Percentiles rank a stretch among this genome's conserved stretches.
Conservation (phyloP, 2,329 filamentous ascomycete species). For the Dactylellina leptospora region DNA sequence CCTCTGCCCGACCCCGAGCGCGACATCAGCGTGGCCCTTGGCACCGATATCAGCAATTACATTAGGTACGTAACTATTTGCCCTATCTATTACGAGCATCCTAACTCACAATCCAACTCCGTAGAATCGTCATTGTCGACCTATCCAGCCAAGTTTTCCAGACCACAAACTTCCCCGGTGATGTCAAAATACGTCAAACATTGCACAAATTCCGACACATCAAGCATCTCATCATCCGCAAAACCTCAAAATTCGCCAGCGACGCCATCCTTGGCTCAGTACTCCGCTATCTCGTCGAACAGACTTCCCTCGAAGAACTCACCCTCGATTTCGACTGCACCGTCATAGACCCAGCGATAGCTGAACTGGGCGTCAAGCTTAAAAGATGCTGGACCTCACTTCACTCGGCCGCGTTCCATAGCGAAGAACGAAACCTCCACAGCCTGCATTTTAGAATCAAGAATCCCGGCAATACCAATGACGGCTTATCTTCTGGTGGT, state of each 20-base stretch:
- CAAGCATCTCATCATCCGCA: conserved; percentile 18
- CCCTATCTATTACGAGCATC: background rate
- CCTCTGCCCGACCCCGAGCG: conserved; percentile 1
- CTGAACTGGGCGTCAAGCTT: conserved; percentile 2
- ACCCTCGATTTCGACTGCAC: conserved; percentile 26
- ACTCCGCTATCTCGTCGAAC: conserved; percentile 30
- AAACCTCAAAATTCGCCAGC: conserved; percentile 12
- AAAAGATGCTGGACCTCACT: conserved; percentile 1
- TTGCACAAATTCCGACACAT: conserved; percentile 16
- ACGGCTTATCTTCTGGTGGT: conserved; percentile 5
- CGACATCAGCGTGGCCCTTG: background rate
- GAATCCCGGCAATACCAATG: background rate
- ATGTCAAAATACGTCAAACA: conserved; percentile 13
- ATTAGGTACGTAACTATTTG: conserved; percentile 7
- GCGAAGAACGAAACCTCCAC: background rate
- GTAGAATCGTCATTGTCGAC: conserved; percentile 27
- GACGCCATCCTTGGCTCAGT: conserved; percentile 33
- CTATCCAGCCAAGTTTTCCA: conserved; percentile 23
- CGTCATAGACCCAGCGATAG: background rate
- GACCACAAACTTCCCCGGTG: conserved; percentile 18
- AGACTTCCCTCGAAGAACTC: conserved; percentile 22
- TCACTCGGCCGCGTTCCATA: conserved; percentile 9
- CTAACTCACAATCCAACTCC: background rate
- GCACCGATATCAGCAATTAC: conserved; percentile 1
- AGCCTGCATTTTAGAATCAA: conserved; percentile 18